phyloP scores from a whole-genome alignment of 2,329 filamentous ascomycete genomes.

The Aspergillus puulaauensis region DNA sequence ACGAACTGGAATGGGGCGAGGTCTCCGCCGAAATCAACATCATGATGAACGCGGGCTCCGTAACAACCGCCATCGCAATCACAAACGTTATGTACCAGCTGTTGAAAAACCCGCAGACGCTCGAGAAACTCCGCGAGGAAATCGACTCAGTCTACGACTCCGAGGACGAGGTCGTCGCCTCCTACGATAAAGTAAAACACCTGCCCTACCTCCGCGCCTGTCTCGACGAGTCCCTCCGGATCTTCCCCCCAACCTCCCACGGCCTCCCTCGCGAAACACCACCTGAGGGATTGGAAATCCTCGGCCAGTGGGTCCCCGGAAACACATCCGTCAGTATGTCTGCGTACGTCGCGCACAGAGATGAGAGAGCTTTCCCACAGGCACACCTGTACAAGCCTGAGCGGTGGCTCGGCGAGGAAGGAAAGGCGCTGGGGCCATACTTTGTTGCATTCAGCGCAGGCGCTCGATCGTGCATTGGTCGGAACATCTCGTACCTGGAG shows the following conservation, averaged over 20 bases:
- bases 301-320: constrained; percentile 48
- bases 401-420: constrained; percentile 44
- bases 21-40: constrained; percentile 54
- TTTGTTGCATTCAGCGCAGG: constrained; percentile 44
- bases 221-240: constrained; percentile 51
- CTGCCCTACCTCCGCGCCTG: constrained; percentile 55
- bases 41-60: constrained; percentile 51
- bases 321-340: constrained; percentile 48
- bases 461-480: constrained; percentile 42
- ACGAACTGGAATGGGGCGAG: constrained; percentile 58
- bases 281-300: constrained; percentile 43
- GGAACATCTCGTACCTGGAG: constrained; percentile 48
- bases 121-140: constrained; percentile 47
- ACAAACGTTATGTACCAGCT: constrained; percentile 55
- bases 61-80: constrained; percentile 55
- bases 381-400: constrained; percentile 42
- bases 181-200: constrained; percentile 53
- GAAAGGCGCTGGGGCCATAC: constrained; percentile 39
- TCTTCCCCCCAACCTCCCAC: constrained; percentile 46
- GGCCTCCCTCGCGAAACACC: constrained; percentile 49
- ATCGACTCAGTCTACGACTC: constrained; percentile 40
- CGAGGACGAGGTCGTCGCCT: constrained; percentile 44
- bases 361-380: constrained; percentile 39
- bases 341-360: constrained; percentile 37
- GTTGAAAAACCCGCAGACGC: constrained; percentile 45